These are phyloP conservation scores for Jaltomata sinuosa DNA, from an alignment of 257 asterid genomes.

Conservation along the genomic window DNA sequence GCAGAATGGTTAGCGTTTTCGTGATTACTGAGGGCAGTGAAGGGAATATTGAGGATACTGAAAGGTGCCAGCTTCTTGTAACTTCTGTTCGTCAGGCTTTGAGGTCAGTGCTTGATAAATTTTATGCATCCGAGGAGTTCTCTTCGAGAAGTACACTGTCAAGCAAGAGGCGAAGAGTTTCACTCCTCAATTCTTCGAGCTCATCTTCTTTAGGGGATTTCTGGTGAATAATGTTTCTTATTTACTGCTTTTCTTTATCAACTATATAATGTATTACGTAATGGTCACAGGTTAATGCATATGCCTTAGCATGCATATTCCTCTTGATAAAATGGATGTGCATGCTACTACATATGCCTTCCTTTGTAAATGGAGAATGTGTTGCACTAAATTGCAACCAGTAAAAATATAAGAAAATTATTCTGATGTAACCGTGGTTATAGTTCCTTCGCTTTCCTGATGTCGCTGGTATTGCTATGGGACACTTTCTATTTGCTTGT, in stretches of 20 bases:
- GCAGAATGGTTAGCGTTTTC: slow-evolving; percentile 62
- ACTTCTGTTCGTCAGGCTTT: slow-evolving; percentile 45
- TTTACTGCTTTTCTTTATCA: slow-evolving; percentile 3
- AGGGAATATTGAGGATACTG: slow-evolving; percentile 11
- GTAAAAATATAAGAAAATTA: neutral
- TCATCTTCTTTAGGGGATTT: slow-evolving; percentile 39
- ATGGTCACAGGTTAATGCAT: slow-evolving; percentile 19
- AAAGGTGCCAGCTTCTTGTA: slow-evolving; percentile 26
- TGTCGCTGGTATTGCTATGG: neutral
- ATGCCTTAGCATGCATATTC: slow-evolving; percentile 66
- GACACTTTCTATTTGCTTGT: neutral
- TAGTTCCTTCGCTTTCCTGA: neutral
- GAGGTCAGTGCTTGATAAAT: slow-evolving; percentile 67
- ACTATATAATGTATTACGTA: neutral
- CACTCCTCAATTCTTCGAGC: slow-evolving; percentile 35
- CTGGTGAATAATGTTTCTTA: slow-evolving; percentile 31
- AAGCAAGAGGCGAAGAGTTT: slow-evolving; percentile 55
- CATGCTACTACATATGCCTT: slow-evolving; percentile 64
- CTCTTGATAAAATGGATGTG: slow-evolving; percentile 41
- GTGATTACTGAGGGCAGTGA: slow-evolving; percentile 31
- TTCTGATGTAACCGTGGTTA: neutral
- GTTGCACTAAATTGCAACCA: slow-evolving; percentile 6
- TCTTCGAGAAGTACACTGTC: slow-evolving; percentile 39
- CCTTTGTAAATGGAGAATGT: slow-evolving; percentile 7
- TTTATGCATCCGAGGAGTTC: slow-evolving; percentile 74